Evolutionary conservation across 2,329 filamentous ascomycete species (phyloP).

Genomic region (Beauveria sp.): DNA sequence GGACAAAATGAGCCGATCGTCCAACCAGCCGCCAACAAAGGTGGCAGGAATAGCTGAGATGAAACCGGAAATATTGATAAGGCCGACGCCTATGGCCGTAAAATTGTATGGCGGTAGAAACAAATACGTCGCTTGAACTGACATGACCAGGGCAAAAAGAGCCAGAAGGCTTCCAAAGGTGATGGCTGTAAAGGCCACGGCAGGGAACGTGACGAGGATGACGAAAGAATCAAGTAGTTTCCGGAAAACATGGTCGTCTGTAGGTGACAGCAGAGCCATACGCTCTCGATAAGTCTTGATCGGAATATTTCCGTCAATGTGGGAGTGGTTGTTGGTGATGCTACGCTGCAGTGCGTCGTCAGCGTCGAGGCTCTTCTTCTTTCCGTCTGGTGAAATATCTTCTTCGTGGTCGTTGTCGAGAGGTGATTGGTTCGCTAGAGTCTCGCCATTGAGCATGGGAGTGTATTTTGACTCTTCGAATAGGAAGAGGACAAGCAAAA

Average conservation of each 20-base stretch:
- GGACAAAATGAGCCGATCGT: constrained; percentile 27
- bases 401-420: neutral
- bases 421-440: neutral
- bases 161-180: constrained; percentile 28
- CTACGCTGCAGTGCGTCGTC: constrained; percentile 3
- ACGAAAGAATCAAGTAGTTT: constrained; percentile 30
- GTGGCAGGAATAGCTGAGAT: constrained; percentile 29
- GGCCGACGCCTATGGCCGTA: constrained; percentile 26
- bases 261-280: constrained; percentile 27
- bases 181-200: constrained; percentile 28
- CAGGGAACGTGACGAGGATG: constrained; percentile 29
- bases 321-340: neutral
- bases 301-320: constrained; percentile 23
- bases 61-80: constrained; percentile 31
- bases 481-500: constrained; percentile 33
- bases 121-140: constrained; percentile 16
- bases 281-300: constrained; percentile 35
- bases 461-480: constrained; percentile 31
- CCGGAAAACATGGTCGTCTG: constrained; percentile 17
- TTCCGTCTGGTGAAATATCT: neutral
- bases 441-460: neutral
- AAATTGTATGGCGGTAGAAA: constrained; percentile 30
- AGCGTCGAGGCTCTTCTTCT: neutral
- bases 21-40: constrained; percentile 25
- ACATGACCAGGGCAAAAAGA: constrained; percentile 29